These are phyloP conservation scores for Coleophoma cylindrospora DNA, from an alignment of 2,329 filamentous ascomycete species.

Conservation along the genomic window DNA sequence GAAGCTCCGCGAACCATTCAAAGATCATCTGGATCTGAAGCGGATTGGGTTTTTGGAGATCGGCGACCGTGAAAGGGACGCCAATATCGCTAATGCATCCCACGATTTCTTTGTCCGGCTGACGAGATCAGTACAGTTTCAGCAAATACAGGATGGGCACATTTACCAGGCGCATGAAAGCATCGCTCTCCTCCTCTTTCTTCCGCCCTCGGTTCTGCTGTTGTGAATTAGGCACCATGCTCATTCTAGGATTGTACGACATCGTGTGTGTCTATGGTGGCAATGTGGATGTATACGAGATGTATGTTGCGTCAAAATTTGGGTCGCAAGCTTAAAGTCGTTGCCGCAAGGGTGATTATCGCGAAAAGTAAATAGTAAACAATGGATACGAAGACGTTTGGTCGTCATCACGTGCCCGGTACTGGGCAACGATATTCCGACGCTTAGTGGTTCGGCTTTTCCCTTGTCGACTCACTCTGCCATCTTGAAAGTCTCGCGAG, in stretches of 20 bases:
- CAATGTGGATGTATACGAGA: neutral
- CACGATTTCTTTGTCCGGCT: constrained; percentile 74
- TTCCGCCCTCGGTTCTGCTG: constrained; percentile 43
- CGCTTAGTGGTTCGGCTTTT: no score
- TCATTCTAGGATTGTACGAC: constrained; percentile 47
- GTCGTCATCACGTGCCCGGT: no score
- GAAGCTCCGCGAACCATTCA: constrained; percentile 92
- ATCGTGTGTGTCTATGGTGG: constrained; percentile 23
- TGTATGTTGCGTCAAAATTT: constrained; percentile 1
- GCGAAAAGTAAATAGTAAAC: no score
- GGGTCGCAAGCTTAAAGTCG: neutral
- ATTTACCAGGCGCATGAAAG: constrained; percentile 50
- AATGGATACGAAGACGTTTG: no score
- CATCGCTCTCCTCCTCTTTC: constrained; percentile 52
- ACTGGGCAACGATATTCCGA: no score
- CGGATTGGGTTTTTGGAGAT: constrained; percentile 90
- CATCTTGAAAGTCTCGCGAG: no score
- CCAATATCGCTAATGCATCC: constrained; percentile 97
- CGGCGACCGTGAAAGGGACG: constrained; percentile 78
- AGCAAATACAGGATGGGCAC: neutral
- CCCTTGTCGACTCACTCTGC: no score
- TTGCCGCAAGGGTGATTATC: neutral
- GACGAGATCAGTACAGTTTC: constrained; percentile 9
- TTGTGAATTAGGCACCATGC: constrained; percentile 40
- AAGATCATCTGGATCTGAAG: constrained; percentile 96